These are phyloP conservation scores for Epichloe hybrida DNA, from an alignment of 2,329 filamentous ascomycete species.

Conservation along the genomic window DNA sequence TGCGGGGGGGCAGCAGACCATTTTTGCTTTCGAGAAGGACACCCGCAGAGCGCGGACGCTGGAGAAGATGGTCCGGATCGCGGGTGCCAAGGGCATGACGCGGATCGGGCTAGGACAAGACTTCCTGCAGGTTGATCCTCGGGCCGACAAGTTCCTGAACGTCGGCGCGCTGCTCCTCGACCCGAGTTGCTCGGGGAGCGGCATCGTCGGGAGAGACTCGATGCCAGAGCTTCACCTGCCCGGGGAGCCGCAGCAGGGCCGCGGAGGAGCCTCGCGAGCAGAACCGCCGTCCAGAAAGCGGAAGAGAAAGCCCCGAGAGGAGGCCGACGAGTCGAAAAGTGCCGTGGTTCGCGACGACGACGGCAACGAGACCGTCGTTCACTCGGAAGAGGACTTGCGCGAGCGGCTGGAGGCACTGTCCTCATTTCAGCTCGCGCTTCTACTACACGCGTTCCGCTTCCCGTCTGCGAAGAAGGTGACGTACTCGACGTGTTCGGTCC, in stretches of 20 bases:
- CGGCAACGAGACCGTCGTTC: constrained; percentile 37
- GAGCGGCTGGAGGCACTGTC: constrained; percentile 61
- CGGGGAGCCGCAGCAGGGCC: constrained; percentile 13
- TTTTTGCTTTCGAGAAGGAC: constrained; percentile 76
- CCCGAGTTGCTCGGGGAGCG: constrained; percentile 89
- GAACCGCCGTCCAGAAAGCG: constrained; percentile 13
- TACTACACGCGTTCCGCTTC: constrained; percentile 77
- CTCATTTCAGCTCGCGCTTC: constrained; percentile 66
- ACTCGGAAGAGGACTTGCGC: constrained; percentile 42
- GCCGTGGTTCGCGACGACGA: constrained; percentile 42
- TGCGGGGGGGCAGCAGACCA: constrained; percentile 19
- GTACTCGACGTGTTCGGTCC: constrained; percentile 88
- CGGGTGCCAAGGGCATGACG: constrained; percentile 55
- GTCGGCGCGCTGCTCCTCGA: constrained; percentile 79
- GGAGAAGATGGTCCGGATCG: constrained; percentile 69
- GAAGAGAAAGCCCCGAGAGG: constrained; percentile 34
- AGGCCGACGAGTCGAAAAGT: constrained; percentile 17
- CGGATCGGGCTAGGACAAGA: constrained; percentile 62
- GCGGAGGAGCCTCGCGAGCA: neutral
- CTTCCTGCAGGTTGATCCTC: constrained; percentile 64
- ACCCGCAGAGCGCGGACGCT: constrained; percentile 57
- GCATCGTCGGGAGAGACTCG: constrained; percentile 81
- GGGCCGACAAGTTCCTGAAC: constrained; percentile 43
- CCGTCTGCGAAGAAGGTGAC: constrained; percentile 62
- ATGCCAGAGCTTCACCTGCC: constrained; percentile 54